Conservation (phyloP, 495 filamentous ascomycete genomes). For the Staphylotrichum tortipilum region DNA sequence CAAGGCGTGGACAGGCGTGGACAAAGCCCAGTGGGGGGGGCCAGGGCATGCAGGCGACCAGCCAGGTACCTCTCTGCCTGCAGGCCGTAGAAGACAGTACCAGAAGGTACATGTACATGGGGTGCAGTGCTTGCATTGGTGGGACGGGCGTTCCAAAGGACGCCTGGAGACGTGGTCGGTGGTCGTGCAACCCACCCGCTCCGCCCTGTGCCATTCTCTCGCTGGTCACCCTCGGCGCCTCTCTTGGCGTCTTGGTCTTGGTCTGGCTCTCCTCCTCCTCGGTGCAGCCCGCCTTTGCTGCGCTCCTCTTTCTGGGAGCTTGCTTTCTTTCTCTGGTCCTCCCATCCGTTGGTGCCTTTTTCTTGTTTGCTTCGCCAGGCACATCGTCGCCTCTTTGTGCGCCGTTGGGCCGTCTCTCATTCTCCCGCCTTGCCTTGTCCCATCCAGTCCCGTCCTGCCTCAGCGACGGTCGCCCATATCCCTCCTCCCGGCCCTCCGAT, state of each 20-base stretch:
- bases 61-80: slow-evolving; percentile 8
- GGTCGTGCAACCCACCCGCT: slow-evolving; percentile 10
- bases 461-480: not conserved
- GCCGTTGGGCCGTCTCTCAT: slow-evolving; percentile 5
- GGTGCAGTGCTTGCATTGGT: not conserved
- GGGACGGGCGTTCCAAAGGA: not conserved
- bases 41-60: not conserved
- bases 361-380: not conserved
- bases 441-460: not conserved
- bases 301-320: not conserved
- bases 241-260: not conserved
- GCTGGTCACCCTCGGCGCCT: slow-evolving; percentile 10
- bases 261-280: too few relatives aligned
- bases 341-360: too few relatives aligned
- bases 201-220: slow-evolving; percentile 8
- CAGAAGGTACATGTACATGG: too few relatives aligned
- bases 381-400: slow-evolving; percentile 9
- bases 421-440: not conserved
- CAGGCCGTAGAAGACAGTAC: too few relatives aligned
- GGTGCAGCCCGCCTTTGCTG: not conserved
- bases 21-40: slow-evolving; percentile 14
- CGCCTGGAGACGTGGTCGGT: slow-evolving; percentile 3
- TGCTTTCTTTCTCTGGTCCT: slow-evolving; percentile 3
- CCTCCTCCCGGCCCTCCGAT: not conserved
- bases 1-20: slow-evolving; percentile 6